phyloP scores from a whole-genome alignment of 352 stramenopile genomes.

The Phytophthora ohioensis region DNA sequence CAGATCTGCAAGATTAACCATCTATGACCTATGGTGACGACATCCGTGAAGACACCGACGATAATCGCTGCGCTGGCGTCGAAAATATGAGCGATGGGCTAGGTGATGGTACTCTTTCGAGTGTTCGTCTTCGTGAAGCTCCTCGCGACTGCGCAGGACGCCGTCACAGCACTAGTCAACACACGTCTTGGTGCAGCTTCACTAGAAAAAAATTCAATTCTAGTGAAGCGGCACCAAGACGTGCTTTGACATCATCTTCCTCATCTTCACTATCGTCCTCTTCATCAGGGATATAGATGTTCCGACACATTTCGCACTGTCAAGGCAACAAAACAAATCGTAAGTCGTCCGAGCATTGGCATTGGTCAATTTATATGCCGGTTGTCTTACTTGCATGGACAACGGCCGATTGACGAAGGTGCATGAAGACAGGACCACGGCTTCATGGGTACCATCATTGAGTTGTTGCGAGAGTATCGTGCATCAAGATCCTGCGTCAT shows the following conservation, averaged over 20 bases:
- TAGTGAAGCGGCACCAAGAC: slow-evolving; percentile 27
- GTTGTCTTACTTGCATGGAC: slow-evolving; percentile 63
- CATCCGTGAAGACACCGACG: slow-evolving; percentile 25
- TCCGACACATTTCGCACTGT: slow-evolving; percentile 60
- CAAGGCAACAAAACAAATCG: slow-evolving; percentile 5
- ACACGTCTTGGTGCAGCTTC: slow-evolving; percentile 32
- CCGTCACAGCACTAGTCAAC: slow-evolving; percentile 17
- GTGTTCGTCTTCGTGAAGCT: slow-evolving; percentile 25
- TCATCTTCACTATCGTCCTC: slow-evolving; percentile 37
- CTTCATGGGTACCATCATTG: slow-evolving; percentile 50
- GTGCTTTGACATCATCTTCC: slow-evolving; percentile 37
- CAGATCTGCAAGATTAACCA: slow-evolving; percentile 19
- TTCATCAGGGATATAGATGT: slow-evolving; percentile 49
- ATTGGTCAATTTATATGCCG: background rate
- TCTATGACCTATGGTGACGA: slow-evolving; percentile 25
- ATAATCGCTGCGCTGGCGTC: slow-evolving; percentile 27
- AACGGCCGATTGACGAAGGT: slow-evolving; percentile 72
- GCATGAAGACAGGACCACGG: slow-evolving; percentile 71
- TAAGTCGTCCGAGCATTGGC: slow-evolving; percentile 2
- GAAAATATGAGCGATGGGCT: slow-evolving; percentile 33
- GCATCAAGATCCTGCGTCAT: slow-evolving; percentile 74
- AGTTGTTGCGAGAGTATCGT: slow-evolving; percentile 52
- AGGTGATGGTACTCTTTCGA: slow-evolving; percentile 22
- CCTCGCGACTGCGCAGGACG: slow-evolving; percentile 19
- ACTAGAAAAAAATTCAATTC: slow-evolving; percentile 8